Base-by-base conservation (phyloP, 2,329 filamentous ascomycete genomes). In the Xylaria sp. region DNA sequence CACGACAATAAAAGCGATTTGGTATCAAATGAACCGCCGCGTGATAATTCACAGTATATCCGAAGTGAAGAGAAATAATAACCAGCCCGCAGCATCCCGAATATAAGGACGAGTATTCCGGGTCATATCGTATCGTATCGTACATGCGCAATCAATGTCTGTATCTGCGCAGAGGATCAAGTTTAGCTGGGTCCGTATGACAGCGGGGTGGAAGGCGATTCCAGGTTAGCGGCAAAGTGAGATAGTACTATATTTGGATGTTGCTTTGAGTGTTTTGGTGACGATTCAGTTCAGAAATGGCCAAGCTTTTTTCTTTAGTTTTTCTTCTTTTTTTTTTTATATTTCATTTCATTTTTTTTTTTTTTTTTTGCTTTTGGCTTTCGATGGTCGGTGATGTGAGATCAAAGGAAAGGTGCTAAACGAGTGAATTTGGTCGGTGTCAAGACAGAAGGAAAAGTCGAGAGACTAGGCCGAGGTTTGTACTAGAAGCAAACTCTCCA, bases 351-450 rank as follows among this genome's bases (percentile, higher is more conserved):
- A n/a, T n/a, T 48, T 57, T 23, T 49, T 13, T 13, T 59, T 70
- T 59, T 54, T 60, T 56, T 41, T 58, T 57, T 75, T 75, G 64
- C 71, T 72, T 41, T 41, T 41, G 39, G 39, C 18, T 43, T 43
- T n/a, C n/a, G 10, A 36, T 36, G 33, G 33, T 36, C 33, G 72
- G 67, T 18, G 61, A 71, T 70, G 62, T 67, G 65, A 72, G 56
- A 56, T 65, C 23, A 33, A 77, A 78, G 74, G 75, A 78, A 79
- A 79, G 36, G 8, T 69, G 49, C 41, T 67, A 80, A 80, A 78
- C 56, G 78, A 80, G 71, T 68, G 79, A 77, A 78, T 74, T 41
- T 59, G 75, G 77, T 78, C 75, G 72, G 77, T 78, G 23, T 64
- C 60, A 20, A 73, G 33, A 72, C 33, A 28, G 6, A 73, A 76